These are phyloP conservation scores for Capsicum rhomboideum DNA, from an alignment of 257 asterid species.

Conservation along the genomic window DNA sequence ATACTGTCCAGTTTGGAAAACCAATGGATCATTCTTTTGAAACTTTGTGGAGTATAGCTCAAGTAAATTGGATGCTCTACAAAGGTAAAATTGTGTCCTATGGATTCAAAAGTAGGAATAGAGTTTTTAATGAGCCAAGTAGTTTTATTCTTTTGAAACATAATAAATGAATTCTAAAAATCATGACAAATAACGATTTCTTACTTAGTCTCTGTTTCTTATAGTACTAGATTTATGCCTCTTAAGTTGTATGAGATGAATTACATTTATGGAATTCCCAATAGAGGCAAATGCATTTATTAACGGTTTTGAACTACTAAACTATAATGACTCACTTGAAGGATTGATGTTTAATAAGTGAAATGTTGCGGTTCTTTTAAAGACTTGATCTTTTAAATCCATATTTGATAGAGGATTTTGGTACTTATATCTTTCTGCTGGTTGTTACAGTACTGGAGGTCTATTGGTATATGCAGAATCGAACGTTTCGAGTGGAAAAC, in stretches of 20 bases:
- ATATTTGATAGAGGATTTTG: background rate
- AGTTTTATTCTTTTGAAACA: too few species aligned
- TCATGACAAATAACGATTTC: background rate
- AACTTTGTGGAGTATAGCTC: background rate
- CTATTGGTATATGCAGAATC: background rate
- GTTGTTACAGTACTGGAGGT: constrained; percentile 5
- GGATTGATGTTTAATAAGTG: background rate
- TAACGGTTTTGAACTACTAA: background rate
- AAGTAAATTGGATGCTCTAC: background rate
- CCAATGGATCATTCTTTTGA: background rate
- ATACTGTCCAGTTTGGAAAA: too few species aligned
- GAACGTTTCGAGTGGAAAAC: background rate
- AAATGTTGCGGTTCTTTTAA: background rate
- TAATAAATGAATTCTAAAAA: too few species aligned
- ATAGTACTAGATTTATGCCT: background rate
- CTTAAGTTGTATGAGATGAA: background rate
- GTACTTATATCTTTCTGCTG: background rate
- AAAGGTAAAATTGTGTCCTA: background rate
- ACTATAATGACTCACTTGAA: background rate
- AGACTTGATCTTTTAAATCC: background rate
- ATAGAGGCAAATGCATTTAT: background rate
- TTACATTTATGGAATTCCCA: background rate
- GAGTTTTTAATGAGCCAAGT: background rate
- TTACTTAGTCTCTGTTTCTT: background rate
- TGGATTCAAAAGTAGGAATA: background rate